Conservation (phyloP, 352 stramenopile species). For the Globisporangium radiosum region DNA sequence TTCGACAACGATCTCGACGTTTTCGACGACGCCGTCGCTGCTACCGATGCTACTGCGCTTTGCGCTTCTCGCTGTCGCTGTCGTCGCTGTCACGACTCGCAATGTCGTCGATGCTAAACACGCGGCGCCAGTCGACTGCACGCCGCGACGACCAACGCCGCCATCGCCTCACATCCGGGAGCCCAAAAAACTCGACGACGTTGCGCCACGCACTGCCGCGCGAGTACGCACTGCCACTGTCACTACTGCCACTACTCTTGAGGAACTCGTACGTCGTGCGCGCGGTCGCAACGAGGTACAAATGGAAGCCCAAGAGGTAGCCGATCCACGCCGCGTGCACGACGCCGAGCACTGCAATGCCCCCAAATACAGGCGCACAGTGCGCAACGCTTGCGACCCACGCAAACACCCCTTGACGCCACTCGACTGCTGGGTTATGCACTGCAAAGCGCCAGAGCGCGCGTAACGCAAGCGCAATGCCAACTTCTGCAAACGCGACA, state of each 20-base stretch:
- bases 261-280: conserved; percentile 82
- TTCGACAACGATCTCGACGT: no score
- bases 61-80: conserved; percentile 12
- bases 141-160: background rate
- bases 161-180: conserved; percentile 15
- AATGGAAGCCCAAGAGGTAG: conserved; percentile 65
- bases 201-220: conserved; percentile 45
- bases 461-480: conserved; percentile 44
- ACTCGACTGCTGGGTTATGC: conserved; percentile 15
- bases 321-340: conserved; percentile 69
- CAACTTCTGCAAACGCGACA: conserved; percentile 60
- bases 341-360: conserved; percentile 38
- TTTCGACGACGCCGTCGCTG: no score
- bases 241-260: conserved; percentile 17
- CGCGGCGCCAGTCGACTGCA: conserved; percentile 43
- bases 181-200: conserved; percentile 50
- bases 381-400: conserved; percentile 53
- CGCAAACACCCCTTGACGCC: conserved; percentile 9
- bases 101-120: conserved; percentile 60
- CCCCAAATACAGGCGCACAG: conserved; percentile 52
- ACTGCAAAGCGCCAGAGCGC: conserved; percentile 33
- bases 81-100: background rate
- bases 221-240: conserved; percentile 28
- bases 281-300: conserved; percentile 47
- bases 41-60: conserved; percentile 14